Evolutionary conservation across 2,329 filamentous ascomycete genomes (phyloP).

Genomic region (Cladophialophora exuberans): DNA sequence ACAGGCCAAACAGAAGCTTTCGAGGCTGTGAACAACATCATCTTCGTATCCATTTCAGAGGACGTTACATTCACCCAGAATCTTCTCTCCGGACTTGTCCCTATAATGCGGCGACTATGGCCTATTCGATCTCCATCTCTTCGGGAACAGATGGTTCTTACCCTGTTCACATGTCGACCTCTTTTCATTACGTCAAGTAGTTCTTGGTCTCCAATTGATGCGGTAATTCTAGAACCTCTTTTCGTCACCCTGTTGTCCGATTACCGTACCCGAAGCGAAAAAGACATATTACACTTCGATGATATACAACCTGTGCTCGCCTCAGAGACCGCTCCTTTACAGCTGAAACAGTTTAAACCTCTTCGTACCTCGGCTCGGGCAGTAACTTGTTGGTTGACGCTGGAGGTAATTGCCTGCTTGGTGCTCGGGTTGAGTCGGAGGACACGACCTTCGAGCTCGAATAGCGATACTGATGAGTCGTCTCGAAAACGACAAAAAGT

Average conservation of each 20-base stretch:
- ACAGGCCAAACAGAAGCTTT: constrained; percentile 71
- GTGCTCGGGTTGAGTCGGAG: constrained; percentile 13
- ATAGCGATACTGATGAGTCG: constrained; percentile 2
- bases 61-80: constrained; percentile 65
- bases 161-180: constrained; percentile 69
- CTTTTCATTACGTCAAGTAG: constrained; percentile 53
- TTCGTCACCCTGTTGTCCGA: constrained; percentile 67
- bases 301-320: constrained; percentile 65
- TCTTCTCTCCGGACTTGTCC: constrained; percentile 65
- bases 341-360: constrained; percentile 42
- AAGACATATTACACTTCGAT: constrained; percentile 75
- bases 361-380: constrained; percentile 41
- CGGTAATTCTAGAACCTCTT: constrained; percentile 10
- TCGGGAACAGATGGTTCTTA: constrained; percentile 77
- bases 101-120: constrained; percentile 78
- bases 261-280: constrained; percentile 72
- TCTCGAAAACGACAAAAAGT: constrained; percentile 28
- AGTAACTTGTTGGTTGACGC: constrained; percentile 44
- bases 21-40: constrained; percentile 71
- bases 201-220: constrained; percentile 38
- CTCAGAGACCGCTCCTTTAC: constrained; percentile 38
- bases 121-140: constrained; percentile 64
- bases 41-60: constrained; percentile 69
- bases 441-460: not conserved
- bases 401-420: constrained; percentile 45